Base-by-base conservation (phyloP, 2,329 filamentous ascomycete species). In the Aspergillaceae sp. region DNA sequence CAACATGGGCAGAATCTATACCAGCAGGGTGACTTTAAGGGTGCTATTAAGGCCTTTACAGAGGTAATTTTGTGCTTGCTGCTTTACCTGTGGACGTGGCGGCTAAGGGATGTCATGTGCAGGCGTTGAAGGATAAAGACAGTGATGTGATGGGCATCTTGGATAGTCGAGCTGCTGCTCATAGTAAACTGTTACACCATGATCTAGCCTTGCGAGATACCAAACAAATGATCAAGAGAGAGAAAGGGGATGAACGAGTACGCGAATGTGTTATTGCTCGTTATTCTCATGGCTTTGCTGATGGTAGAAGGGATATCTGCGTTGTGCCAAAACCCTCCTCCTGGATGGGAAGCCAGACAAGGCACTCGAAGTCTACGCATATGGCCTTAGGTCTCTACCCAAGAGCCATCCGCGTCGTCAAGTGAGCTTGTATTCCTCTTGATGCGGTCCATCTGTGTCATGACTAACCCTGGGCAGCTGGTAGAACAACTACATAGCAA, bases 341-440 rank as follows among this genome's bases (percentile, higher is more conserved):
- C 49, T 68, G 48, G 72, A 75, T 63, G 67, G 70, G 7, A 79
- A 76, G 55, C 59, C 65, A 2, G 68, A 73, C n/a, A 72, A 71
- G 27, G 80, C 80, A 4, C 55, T 78, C 8, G 70, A 74, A 7
- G 72, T 81, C 27, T 82, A 81, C 60, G 69, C 73, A 28, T 75
- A 78, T 56, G 80, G 76, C n/a, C 62, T 82, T 51, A 76, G 74
- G 49, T 70, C 66, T 40, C 65, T 81, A 19, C 64, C 70, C 7
- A 56, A 64, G n/a, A 59, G 65, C 29, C 65, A 72, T 45, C 49
- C 59, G 6, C 51, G 59, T 19, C 58, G 60, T 45, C 54, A 54
- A 49, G 66, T 66, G 41, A 47, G 54, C 56, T 47, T 11, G 42
- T 7, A 41, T 42, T 38, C 41, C 10, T 8, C 19, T 19, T 19